Evolutionary conservation across 148 eudicot species (phyloP).

Genomic region (Polygonum maritimum): DNA sequence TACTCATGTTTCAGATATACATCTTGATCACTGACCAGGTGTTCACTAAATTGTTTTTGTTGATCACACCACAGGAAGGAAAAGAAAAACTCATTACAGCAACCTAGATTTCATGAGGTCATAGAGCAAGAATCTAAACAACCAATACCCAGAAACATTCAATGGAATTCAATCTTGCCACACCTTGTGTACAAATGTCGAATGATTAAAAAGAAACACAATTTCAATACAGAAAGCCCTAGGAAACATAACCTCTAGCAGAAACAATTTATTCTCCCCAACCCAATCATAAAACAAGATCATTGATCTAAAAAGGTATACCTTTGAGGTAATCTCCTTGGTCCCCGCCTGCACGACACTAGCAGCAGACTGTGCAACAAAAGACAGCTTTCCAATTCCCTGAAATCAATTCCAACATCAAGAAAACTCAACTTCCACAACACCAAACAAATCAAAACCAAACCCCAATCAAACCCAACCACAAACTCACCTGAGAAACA

Average conservation of each 20-base stretch:
- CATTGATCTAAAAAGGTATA: slow-evolving; percentile 14
- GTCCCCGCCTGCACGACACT: slow-evolving; percentile 88
- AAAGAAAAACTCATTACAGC: not conserved
- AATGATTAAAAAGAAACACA: not conserved
- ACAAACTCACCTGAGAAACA: slow-evolving; percentile 53
- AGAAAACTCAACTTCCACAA: not conserved
- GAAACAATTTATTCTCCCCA: not conserved
- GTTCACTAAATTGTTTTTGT: not conserved
- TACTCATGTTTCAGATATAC: not conserved
- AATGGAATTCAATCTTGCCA: slow-evolving; percentile 3
- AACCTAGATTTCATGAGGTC: not conserved
- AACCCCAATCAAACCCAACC: not conserved
- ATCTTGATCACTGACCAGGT: not conserved
- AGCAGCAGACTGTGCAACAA: slow-evolving; percentile 91
- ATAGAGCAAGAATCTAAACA: not conserved
- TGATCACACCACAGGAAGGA: not conserved
- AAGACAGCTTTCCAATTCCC: slow-evolving; percentile 84
- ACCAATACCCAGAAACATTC: not conserved
- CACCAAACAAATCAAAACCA: not conserved
- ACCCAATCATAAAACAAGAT: not conserved
- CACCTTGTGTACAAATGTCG: not conserved
- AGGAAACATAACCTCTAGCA: not conserved
- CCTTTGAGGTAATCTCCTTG: slow-evolving; percentile 73
- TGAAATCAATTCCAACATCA: slow-evolving; percentile 15
- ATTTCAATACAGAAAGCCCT: not conserved